Percentiles rank a stretch among this genome's conserved stretches.
Evolutionary conservation across 805 yeast species (phyloP).

Genomic region (Starmerella ratchasimensis): DNA sequence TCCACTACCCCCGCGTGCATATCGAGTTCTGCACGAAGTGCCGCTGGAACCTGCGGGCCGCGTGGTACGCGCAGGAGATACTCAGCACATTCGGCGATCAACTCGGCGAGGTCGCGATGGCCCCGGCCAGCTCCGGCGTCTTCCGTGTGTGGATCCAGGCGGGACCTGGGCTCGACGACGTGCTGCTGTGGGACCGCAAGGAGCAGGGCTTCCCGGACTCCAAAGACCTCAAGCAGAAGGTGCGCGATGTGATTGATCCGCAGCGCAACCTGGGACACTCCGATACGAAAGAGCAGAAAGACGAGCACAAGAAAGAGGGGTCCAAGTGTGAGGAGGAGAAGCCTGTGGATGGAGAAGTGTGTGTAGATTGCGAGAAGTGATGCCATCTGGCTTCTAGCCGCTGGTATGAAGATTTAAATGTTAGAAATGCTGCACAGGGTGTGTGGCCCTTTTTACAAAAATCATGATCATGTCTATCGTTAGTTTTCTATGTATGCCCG

Average conservation of each 20-base stretch:
- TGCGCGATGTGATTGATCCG: conserved; percentile 49
- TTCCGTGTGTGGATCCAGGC: conserved; percentile 44
- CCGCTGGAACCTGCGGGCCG: conserved; percentile 78
- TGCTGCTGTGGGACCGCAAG: conserved; percentile 47
- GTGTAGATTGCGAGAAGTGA: neutral
- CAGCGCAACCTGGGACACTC: conserved; percentile 47
- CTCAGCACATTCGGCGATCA: conserved; percentile 60
- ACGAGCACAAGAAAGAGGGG: neutral
- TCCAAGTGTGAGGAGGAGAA: neutral
- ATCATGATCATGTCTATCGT: too few relatives aligned
- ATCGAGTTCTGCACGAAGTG: conserved; percentile 71
- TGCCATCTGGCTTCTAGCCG: too few relatives aligned
- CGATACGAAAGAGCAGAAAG: conserved; percentile 27
- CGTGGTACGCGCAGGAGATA: conserved; percentile 78
- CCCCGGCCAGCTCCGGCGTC: conserved; percentile 39
- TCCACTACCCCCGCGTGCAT: conserved; percentile 43
- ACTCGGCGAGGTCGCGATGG: conserved; percentile 41
- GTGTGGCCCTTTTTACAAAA: too few relatives aligned
- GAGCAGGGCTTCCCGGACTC: conserved; percentile 73
- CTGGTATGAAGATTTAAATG: too few relatives aligned
- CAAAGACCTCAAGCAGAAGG: conserved; percentile 54
- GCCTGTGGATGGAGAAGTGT: neutral
- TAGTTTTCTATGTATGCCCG: too few relatives aligned
- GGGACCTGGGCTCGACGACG: conserved; percentile 25
- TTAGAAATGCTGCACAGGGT: too few relatives aligned